Evolutionary conservation across 1,139 yeast species (phyloP), one percentile per base, ranked within the genome.

Genomic region (Debaryomyces fabryi): DNA sequence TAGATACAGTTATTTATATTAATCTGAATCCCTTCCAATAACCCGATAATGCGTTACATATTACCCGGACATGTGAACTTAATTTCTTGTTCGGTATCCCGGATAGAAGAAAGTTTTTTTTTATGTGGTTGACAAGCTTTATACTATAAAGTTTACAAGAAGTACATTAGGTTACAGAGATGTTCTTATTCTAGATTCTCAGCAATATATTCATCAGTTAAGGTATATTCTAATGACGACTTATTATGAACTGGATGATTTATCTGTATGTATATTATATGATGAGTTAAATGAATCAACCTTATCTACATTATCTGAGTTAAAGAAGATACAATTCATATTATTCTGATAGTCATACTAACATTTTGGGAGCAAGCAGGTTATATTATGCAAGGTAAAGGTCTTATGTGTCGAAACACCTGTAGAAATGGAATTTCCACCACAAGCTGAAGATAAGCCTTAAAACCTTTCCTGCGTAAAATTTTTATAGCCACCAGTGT

Each of bases 301-400:
- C 47, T 48, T 48, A 48, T 48, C 51, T 48, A 48, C 51, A 48
- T 48, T 48, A 48, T 33, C 53, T 48, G 50, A 40, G 39, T 27
- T 34, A 27, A 32, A 44, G 50, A 45, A 38, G 50, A 45, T 44
- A 39, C 20, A 16, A 44, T 35, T 35, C 39, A 41, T 21, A 33
- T 23, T 32, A 42, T 33, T 45, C 47, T 45, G 47, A 45, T 18
- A 32, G 21, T 18, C 33, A 35, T 45, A 45, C 47, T 45, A 40
- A 37, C 49, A 37, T n/a, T 9, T 13, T 18, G 27, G 24, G 30
- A 29, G 42, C 38, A 36, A 43, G 2, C 29, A 13, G 16, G 24
- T 37, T 27, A 39, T 16, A 27, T 39, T 3, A 24, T 27, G 18
- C n/a, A 21, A 6, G 25, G 7, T n/a, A 34, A 16, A 12, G 24